Conservation (phyloP, 2,329 filamentous ascomycete genomes). For the Penicillium sp. region DNA sequence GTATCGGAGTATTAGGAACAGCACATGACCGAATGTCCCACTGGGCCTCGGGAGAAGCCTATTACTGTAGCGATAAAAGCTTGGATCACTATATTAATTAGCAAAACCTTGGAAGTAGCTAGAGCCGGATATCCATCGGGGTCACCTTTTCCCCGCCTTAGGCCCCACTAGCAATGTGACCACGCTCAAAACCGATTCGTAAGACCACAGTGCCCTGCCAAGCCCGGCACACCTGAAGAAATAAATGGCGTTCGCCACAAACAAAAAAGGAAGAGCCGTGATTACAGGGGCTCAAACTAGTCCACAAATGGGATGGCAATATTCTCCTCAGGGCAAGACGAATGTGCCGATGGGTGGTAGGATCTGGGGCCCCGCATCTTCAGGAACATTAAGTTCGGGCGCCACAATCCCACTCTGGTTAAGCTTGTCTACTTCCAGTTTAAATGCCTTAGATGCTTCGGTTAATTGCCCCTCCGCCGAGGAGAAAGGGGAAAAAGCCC, state of each 20-base stretch:
- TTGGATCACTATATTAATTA: background rate
- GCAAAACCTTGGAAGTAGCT: background rate
- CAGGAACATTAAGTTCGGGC: background rate
- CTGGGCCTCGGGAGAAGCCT: background rate
- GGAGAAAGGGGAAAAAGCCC: slow-evolving; percentile 16
- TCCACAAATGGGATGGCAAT: background rate
- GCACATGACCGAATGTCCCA: background rate
- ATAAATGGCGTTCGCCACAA: background rate
- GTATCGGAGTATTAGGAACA: background rate
- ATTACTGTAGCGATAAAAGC: background rate
- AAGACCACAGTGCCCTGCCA: background rate
- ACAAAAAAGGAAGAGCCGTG: background rate
- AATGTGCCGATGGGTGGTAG: background rate
- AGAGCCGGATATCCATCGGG: too few relatives aligned
- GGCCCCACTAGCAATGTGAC: background rate
- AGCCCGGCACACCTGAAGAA: background rate
- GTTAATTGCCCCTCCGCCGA: slow-evolving; percentile 1
- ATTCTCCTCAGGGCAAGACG: background rate
- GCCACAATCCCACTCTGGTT: slow-evolving; percentile 5
- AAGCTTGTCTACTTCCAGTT: background rate
- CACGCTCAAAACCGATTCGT: background rate
- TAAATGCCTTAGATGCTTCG: background rate
- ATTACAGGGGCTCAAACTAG: background rate
- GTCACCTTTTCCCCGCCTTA: background rate
- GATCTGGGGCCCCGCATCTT: background rate